Evolutionary conservation across 768 basidiomycete species (phyloP), one percentile per base, ranked within the genome.

Genomic region (Zangia roseola): DNA sequence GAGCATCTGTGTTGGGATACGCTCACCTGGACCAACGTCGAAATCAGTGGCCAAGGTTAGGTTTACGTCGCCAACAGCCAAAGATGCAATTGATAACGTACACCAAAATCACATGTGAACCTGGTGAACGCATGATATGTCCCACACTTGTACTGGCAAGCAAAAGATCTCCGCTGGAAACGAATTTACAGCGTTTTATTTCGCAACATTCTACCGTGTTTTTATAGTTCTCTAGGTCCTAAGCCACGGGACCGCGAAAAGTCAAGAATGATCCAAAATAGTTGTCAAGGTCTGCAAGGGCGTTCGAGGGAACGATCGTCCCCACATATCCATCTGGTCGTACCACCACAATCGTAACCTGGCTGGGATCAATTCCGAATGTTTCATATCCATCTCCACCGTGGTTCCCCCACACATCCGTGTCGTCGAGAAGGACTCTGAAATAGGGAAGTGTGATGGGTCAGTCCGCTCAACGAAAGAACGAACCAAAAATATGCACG

Each of bases 251-350:
- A 16, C n/a, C 14, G 13, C 13, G 42, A 43, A 64, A 31, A 20
- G 61, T 47, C 61, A 77, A 64, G 57, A 86, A 83, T 1, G 61
- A 59, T 1, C 62, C 57, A 31, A 87, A 80, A 57, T 86, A 86
- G 2, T 21, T 21, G 28, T 73, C 66, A 38, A 87, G 39, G n/a
- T 73, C 71, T 6, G 36, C 45, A 34, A 61, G 10, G 14, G 48
- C 56, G 17, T 38, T 53, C 19, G 68, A 60, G 12, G 68, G 63
- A n/a, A 57, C 62, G 23, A 74, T 47, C 36, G 62, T 59, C 14
- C 73, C 73, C 2, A 74, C 64, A 46, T 72, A 74, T 30, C 74
- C 71, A 47, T 75, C 73, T 5, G 74, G 73, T 10, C 73, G 69
- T 36, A 74, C 55, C 10, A 75, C 55, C 19, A 71, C 70, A 7